Evolutionary conservation across 495 filamentous ascomycete genomes (phyloP), one percentile per base, ranked within the genome.

Genomic region (Friedmanniomyces simplex): DNA sequence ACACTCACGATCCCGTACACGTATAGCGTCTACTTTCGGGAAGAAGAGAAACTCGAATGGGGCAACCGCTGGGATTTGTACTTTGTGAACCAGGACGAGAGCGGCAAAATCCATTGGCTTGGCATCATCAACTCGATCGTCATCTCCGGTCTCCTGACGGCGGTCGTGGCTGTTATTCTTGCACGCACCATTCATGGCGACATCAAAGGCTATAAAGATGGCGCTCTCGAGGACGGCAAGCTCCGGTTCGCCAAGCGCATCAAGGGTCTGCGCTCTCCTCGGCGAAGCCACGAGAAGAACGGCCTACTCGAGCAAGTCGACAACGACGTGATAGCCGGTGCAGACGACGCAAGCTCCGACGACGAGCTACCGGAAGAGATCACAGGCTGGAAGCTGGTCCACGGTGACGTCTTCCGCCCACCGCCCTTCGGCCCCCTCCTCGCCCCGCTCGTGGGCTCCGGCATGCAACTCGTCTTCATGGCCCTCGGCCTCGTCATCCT

Each of bases 371-470:
- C 52, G 10, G 91, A 96, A 62, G 91, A 96, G 61, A 77, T 87
- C 34, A 88, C 88, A 20, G 91, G 91, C 39, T 96, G 91, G 91
- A 96, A 96, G 67, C 75, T 95, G 21, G 77, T 95, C n/a, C 91
- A 96, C 65, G 89, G 82, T 16, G 91, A 96, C 69, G 88, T 95
- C n/a, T 96, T 96, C 74, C 81, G 90, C 21, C 71, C 84, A 21
- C 91, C 91, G 3, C 67, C 77, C 13, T 81, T 85, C 67, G 88
- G 87, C 42, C 79, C 82, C 26, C 76, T 95, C 1, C 81, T 96
- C 28, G 91, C 90, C 2, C 90, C 91, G 0, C 74, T 96, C 13
- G 78, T 95, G 26, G 91, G 91, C 12, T 95, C 88, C 1, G 91
- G 91, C 39, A 90, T 86, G 76, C 91, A 96, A 71, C 76, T 96